Evolutionary conservation across 2,329 filamentous ascomycete genomes (phyloP).

Genomic region (Penicillium sp.): DNA sequence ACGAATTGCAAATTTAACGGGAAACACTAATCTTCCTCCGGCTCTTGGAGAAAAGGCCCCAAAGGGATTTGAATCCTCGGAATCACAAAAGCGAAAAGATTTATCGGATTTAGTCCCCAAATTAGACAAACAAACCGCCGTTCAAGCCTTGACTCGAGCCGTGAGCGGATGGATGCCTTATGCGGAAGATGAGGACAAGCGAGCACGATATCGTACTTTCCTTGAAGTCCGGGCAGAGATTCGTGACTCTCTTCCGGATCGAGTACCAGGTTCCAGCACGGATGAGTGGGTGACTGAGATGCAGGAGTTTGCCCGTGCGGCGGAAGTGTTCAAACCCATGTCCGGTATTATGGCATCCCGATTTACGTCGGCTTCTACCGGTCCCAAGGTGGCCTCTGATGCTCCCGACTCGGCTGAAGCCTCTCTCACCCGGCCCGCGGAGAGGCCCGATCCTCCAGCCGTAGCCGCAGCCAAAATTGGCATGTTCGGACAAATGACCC

Average conservation of each 20-base stretch:
- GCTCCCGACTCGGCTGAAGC: slow-evolving; percentile 29
- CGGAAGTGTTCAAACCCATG: slow-evolving; percentile 84
- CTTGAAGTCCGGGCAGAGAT: slow-evolving; percentile 73
- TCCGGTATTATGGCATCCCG: slow-evolving; percentile 89
- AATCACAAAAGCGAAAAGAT: slow-evolving; percentile 61
- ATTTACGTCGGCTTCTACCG: slow-evolving; percentile 65
- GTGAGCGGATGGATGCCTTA: slow-evolving; percentile 75
- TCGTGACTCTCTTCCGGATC: slow-evolving; percentile 57
- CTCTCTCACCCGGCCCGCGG: slow-evolving; percentile 49
- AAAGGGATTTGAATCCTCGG: slow-evolving; percentile 59
- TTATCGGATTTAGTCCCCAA: slow-evolving; percentile 60
- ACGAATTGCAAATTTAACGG: slow-evolving; percentile 71
- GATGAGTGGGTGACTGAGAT: slow-evolving; percentile 81
- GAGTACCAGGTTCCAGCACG: slow-evolving; percentile 50
- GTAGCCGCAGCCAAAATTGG: slow-evolving; percentile 83
- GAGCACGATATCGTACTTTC: slow-evolving; percentile 75
- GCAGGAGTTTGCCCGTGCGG: slow-evolving; percentile 70
- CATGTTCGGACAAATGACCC: slow-evolving; percentile 90
- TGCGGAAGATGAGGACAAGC: slow-evolving; percentile 74
- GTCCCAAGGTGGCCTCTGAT: slow-evolving; percentile 41
- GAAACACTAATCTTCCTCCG: slow-evolving; percentile 71
- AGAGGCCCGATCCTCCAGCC: slow-evolving; percentile 70
- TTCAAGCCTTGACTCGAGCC: slow-evolving; percentile 66
- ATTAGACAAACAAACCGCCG: slow-evolving; percentile 64
- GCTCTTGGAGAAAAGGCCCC: slow-evolving; percentile 72